A percentile compares a stretch with the other conserved stretches of the same genome.
Evolutionary conservation across 1,284 basidiomycete genomes (phyloP).

Genomic region (Apiotrichum sp.): DNA sequence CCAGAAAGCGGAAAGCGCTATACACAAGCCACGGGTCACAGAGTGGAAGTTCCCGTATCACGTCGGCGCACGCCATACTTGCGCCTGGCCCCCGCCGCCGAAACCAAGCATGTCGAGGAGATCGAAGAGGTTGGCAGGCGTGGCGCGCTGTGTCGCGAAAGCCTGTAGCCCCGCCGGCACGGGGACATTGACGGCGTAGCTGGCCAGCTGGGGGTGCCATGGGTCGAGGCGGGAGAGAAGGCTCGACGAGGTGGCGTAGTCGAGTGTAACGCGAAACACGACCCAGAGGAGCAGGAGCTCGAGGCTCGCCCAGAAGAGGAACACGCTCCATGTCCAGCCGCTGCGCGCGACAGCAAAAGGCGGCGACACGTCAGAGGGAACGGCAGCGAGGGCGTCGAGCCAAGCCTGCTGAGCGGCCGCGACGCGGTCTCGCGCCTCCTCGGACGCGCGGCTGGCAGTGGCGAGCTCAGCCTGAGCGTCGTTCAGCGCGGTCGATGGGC

Average conservation of each 20-base stretch:
- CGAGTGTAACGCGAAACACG: constrained; percentile 38
- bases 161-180: constrained; percentile 21
- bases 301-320: constrained; percentile 28
- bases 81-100: neutral
- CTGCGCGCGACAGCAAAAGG: neutral
- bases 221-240: constrained; percentile 26
- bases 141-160: neutral
- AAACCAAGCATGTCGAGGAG: constrained; percentile 8
- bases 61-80: neutral
- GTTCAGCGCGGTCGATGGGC: neutral
- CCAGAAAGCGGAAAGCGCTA: too few species aligned
- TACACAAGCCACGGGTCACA: too few species aligned
- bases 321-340: constrained; percentile 23
- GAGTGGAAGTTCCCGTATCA: too few species aligned
- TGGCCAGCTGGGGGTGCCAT: constrained; percentile 18
- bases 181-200: constrained; percentile 15
- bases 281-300: constrained; percentile 36
- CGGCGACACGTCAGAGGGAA: neutral
- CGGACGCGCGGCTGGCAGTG: constrained; percentile 3
- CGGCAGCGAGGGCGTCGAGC: constrained; percentile 7
- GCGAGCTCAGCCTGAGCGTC: constrained; percentile 11
- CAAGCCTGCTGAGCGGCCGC: constrained; percentile 8
- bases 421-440: constrained; percentile 2
- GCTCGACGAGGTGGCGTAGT: constrained; percentile 30
- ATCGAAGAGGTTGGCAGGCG: constrained; percentile 7